Evolutionary conservation across 2,329 filamentous ascomycete species (phyloP).

Genomic region (Botrytis porri): DNA sequence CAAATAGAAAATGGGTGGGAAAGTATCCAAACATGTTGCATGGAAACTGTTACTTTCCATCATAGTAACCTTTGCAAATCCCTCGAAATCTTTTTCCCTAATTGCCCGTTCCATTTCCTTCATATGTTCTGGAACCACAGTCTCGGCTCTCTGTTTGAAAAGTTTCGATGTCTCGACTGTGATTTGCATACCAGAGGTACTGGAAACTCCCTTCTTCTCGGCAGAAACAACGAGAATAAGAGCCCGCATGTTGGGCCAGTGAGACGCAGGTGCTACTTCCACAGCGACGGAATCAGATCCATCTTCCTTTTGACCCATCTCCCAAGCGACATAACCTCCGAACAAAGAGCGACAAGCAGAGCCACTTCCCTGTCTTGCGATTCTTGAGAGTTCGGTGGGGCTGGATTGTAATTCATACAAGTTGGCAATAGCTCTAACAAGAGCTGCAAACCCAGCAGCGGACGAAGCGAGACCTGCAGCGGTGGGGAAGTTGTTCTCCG

Average conservation of each 20-base stretch:
- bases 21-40: conserved; percentile 89
- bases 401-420: conserved; percentile 82
- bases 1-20: conserved; percentile 97
- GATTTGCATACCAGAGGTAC: conserved; percentile 93
- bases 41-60: conserved; percentile 97
- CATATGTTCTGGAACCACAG: conserved; percentile 83
- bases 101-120: conserved; percentile 80
- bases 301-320: conserved; percentile 71
- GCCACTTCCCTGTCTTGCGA: conserved; percentile 90
- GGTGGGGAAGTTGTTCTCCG: conserved; percentile 98
- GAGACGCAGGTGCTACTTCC: conserved; percentile 79
- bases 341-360: conserved; percentile 92
- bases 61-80: conserved; percentile 91
- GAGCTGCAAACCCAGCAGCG: conserved; percentile 65
- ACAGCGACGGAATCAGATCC: conserved; percentile 86
- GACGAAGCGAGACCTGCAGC: conserved; percentile 82
- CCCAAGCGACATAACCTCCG: conserved; percentile 95
- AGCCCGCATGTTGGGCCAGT: conserved; percentile 96
- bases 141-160: conserved; percentile 71
- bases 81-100: conserved; percentile 71
- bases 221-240: conserved; percentile 88
- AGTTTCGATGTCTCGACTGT: conserved; percentile 89
- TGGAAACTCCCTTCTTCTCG: conserved; percentile 92
- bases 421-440: conserved; percentile 83
- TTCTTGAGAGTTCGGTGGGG: conserved; percentile 78